Evolutionary conservation across 305 asterid species (phyloP).

Genomic region (Plantago lanceolata): DNA sequence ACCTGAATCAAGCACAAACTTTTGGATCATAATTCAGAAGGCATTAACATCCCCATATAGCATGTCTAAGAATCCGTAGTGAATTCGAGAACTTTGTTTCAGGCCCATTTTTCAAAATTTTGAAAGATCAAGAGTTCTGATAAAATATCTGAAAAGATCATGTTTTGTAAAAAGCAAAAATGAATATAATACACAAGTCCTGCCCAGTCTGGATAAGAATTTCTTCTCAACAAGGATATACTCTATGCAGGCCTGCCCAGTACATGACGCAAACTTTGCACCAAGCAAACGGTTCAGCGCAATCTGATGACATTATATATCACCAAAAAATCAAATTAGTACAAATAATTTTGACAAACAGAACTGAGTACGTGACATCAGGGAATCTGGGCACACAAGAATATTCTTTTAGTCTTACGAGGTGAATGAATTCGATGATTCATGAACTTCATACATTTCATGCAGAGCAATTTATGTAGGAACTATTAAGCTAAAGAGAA

Average conservation of each 20-base stretch:
- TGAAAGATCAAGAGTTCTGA: too few species aligned
- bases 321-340: neutral
- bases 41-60: too few species aligned
- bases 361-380: too few species aligned
- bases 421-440: too few species aligned
- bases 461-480: neutral
- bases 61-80: too few species aligned
- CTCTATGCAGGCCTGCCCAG: slow-evolving; percentile 81
- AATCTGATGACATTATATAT: slow-evolving; percentile 30
- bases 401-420: too few species aligned
- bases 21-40: too few species aligned
- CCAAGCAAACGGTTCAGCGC: slow-evolving; percentile 55
- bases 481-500: neutral
- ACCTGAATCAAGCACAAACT: slow-evolving; percentile 33
- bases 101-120: too few species aligned
- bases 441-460: too few species aligned
- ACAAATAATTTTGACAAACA: neutral
- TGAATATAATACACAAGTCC: too few species aligned
- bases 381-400: too few species aligned
- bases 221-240: slow-evolving; percentile 58
- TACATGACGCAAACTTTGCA: slow-evolving; percentile 68
- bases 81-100: too few species aligned
- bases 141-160: neutral
- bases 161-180: neutral
- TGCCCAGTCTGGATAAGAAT: slow-evolving; percentile 39